Base-by-base conservation (phyloP, 1,284 basidiomycete genomes). In the Moesziomyces sp. region DNA sequence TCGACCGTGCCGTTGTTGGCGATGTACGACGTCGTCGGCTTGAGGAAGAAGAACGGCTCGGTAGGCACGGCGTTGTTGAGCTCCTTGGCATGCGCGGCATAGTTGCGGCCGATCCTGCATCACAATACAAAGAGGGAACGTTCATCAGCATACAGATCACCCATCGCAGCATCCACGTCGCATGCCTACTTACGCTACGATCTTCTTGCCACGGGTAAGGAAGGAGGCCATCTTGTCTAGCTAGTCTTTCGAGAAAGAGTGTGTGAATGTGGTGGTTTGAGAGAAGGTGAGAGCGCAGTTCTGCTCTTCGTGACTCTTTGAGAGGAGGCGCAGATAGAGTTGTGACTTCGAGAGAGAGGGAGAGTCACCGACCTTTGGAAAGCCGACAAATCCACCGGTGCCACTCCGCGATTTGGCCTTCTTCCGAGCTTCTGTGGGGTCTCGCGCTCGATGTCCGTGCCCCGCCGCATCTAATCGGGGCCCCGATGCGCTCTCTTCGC, bases 41-140 rank as follows among this genome's bases (percentile, higher is more conserved):
- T 99, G 44, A 98, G 87, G 88, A 98, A 99, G 89, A 98, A 97
- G 88, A 99, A 97, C 0, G 96, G 96, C 84, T 97, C 94, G 81
- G 91, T 93, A 2, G 96, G 95, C 4, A 91, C 87, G 7, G 92
- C 88, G 84, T 97, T 97, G 82, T 91, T 91, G 51, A 98, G 89
- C 85, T 98, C 95, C 85, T 93, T 94, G 83, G 91, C 91, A 81
- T 97, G 94, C 52, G 93, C 93, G 18, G 84, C 85, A 61, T 86
- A 87, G 82, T 87, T 87, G 50, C 83, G 81, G 3, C 83, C 83
- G 61, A 84, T 84, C 44, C 83, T 83, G 47, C 47, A 9, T n/a
- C n/a, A 13, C 3, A 3, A 34, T 8, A 11, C 10, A 34, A 13
- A 34, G 3, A 11, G 13, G 30, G 13, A 11, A 34, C 8, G 13